Base-by-base conservation (phyloP, 345 rosid genomes). In the Brassica carinata region DNA sequence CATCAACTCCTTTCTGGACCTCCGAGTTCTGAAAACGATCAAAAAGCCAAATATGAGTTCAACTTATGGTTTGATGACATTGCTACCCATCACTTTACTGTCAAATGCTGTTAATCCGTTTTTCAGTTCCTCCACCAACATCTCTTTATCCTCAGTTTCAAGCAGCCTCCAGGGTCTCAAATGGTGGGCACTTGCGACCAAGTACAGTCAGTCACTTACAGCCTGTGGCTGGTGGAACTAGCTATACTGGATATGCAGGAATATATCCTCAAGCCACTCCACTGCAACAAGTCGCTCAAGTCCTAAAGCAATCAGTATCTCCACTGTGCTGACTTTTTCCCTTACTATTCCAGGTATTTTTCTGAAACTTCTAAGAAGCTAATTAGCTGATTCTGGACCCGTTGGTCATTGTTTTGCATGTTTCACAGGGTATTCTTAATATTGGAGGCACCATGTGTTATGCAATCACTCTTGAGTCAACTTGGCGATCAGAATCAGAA, bases 321-420 rank as follows among this genome's bases (percentile, higher is more conserved):
- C 82, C 90, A 29, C 17, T 66, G 43, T 76, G 71, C 94, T 94
- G 90, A 94, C 89, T 79, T 83, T 64, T 69, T 34, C 85, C 87
- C 89, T 87, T 88, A 79, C 81, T 85, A 86, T 94, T 92, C 98
- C 98, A 92, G 98, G 97, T 94, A 94, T 89, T 91, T 91, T 87
- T 90, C 92, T 94, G 95, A 95, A 19, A 89, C 92, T 88, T 87
- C 97, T 94, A 87, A 83, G 98, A 88, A 88, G 97, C 89, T 91
- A 92, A 91, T 87, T 87, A 90, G 92, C 94, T 86, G 93, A 91
- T 87, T 84, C 90, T 83, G 89, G 89, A 88, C 90, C 88, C 89
- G 87, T 83, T 91, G 92, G 91, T 90, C 91, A 85, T 86, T 92
- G 94, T 94, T 87, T 92, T 94, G 88, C 83, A 92, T 92, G 90